These are phyloP conservation scores for Tuber calosporum DNA, from an alignment of 495 filamentous ascomycete species.

Conservation along the genomic window DNA sequence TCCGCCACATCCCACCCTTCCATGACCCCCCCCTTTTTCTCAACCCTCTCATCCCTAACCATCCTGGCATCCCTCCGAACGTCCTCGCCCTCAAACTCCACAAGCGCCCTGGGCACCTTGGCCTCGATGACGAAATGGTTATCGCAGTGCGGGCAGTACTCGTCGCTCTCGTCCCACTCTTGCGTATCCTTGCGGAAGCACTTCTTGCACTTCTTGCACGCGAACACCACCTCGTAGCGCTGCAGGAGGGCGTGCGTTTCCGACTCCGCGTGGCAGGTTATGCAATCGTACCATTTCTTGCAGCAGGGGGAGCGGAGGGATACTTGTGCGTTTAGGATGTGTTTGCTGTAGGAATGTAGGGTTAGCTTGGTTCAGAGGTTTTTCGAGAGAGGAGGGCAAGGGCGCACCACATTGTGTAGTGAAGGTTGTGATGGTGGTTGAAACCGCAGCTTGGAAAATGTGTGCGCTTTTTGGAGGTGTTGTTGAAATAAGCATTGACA, in stretches of 20 bases:
- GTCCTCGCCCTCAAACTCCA: conserved; percentile 86
- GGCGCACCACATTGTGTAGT: background rate
- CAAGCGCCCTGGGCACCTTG: conserved; percentile 64
- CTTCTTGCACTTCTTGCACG: conserved; percentile 98
- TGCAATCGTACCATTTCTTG: conserved; percentile 97
- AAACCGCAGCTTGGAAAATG: background rate
- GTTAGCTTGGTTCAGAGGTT: background rate
- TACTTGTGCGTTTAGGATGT: conserved; percentile 96
- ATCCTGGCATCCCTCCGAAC: conserved; percentile 74
- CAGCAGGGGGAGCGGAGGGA: conserved; percentile 92
- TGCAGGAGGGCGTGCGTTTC: conserved; percentile 70
- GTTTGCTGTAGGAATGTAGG: conserved; percentile 58
- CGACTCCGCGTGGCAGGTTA: conserved; percentile 81
- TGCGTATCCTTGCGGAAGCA: conserved; percentile 87
- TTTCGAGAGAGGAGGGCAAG: background rate
- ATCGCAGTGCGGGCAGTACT: conserved; percentile 99
- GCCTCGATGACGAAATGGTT: conserved; percentile 96
- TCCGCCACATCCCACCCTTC: conserved; percentile 52
- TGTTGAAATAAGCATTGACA: background rate
- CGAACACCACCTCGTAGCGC: conserved; percentile 82
- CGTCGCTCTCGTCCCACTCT: conserved; percentile 93
- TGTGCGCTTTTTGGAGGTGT: background rate
- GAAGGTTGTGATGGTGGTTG: background rate
- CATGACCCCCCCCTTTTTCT: conserved; percentile 60
- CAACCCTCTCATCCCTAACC: conserved; percentile 84